Evolutionary conservation across 345 rosid genomes (phyloP), one percentile per base, ranked within the genome.

Genomic region (Eutrema yunnanense): DNA sequence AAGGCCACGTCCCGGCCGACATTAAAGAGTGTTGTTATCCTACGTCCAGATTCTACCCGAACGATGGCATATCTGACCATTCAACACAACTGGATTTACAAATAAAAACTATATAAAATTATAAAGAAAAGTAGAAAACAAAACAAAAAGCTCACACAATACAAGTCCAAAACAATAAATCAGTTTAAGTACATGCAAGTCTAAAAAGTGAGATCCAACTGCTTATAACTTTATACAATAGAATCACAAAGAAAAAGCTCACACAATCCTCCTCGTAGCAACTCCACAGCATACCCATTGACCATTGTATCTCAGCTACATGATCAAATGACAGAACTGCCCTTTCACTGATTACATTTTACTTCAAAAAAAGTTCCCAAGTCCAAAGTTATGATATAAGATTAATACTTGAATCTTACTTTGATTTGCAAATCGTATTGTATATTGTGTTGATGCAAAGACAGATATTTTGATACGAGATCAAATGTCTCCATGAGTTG

Each of bases 241-340:
- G 41, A 32, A 8, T 54, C 59, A 54, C 58, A 30, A 44, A 62
- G 38, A 72, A 72, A 64, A 64, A 0, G n/a, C 70, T 64, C 70
- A 73, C 59, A 56, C 72, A 46, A 30, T 58, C 61, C 38, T 74
- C 72, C 66, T 49, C 78, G 67, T 19, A 66, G 46, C 61, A 58
- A 40, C 53, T 40, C 67, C 77, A 73, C 66, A 14, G 59, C 65
- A 65, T 58, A 53, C 26, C 47, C 44, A 16, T 57, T 36, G 44
- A 37, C 62, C 62, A 63, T n/a, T 62, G 63, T 27, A 52, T 71
- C 14, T 60, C 60, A 0, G 44, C 48, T 30, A 54, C 8, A 54
- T 10, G 9, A 54, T 26, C 19, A 14, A 65, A 55, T 56, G 19
- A 38, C n/a, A n/a, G n/a, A n/a, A n/a, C 4, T 47, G 1, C 12